phyloP scores from a whole-genome alignment of 2,329 filamentous ascomycete species.

The Periconia sp. region DNA sequence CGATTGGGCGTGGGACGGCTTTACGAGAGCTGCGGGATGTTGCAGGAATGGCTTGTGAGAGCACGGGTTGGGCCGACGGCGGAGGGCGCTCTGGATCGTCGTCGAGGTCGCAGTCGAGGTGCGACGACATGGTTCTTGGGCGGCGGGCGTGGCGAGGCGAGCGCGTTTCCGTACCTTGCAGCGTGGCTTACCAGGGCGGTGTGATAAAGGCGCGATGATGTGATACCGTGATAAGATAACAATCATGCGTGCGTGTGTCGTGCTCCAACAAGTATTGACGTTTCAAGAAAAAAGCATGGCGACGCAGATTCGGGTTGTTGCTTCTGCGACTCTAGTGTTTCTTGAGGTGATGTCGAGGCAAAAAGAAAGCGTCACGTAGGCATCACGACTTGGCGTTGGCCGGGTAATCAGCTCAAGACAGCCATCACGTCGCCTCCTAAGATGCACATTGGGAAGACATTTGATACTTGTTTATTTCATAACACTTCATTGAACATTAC shows the following conservation, averaged over 20 bases:
- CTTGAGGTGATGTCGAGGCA: no score
- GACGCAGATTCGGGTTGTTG: not conserved
- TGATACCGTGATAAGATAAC: constrained; percentile 13
- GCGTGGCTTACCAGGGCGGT: constrained; percentile 9
- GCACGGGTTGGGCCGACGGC: constrained; percentile 12
- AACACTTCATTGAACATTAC: constrained; percentile 14
- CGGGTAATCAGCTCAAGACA: not conserved
- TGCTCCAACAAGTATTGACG: not conserved
- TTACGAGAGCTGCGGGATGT: not conserved
- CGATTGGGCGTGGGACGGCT: not conserved
- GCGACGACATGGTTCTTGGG: constrained; percentile 13
- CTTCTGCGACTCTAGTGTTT: no score
- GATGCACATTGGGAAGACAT: not conserved
- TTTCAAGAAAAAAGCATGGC: not conserved
- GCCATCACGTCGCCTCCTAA: not conserved
- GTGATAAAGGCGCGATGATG: constrained; percentile 6
- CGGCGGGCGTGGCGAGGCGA: not conserved
- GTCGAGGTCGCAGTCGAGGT: constrained; percentile 2
- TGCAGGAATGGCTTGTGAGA: constrained; percentile 2
- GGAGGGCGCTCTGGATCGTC: constrained; percentile 13
- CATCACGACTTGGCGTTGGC: not conserved
- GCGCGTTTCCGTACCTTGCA: constrained; percentile 10
- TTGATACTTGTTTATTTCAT: not conserved
- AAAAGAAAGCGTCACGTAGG: not conserved
- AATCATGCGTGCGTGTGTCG: not conserved